These are phyloP conservation scores for Lachancea nothofagi DNA, from an alignment of 805 yeast species.

Conservation along the genomic window DNA sequence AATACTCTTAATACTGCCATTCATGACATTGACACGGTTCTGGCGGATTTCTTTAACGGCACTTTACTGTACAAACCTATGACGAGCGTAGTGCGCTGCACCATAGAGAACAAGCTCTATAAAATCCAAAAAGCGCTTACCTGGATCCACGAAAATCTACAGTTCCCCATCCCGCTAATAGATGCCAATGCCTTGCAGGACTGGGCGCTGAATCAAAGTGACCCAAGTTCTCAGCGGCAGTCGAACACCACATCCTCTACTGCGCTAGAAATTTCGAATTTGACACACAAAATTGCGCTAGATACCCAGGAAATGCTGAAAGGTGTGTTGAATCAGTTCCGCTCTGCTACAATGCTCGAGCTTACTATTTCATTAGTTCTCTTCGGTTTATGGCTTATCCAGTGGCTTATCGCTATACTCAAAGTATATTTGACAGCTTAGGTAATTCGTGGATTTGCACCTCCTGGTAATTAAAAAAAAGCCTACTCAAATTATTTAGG, in stretches of 20 bases:
- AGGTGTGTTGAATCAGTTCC: conserved; percentile 23
- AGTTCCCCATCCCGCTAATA: conserved; percentile 52
- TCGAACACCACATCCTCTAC: conserved; percentile 12
- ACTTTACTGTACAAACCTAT: conserved; percentile 65
- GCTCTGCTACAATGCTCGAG: conserved; percentile 39
- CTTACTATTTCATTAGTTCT: conserved; percentile 42
- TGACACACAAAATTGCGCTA: conserved; percentile 1
- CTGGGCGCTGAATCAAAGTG: background rate
- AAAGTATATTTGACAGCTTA: background rate
- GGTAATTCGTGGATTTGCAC: too few species aligned
- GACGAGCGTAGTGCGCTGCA: conserved; percentile 67
- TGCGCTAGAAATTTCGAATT: background rate
- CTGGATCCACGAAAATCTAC: conserved; percentile 68
- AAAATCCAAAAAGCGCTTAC: conserved; percentile 64
- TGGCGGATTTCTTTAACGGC: conserved; percentile 56
- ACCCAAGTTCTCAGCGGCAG: conserved; percentile 16
- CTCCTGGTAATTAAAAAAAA: too few species aligned
- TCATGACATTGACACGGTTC: conserved; percentile 49
- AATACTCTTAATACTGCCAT: conserved; percentile 54
- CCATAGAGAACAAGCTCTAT: conserved; percentile 66
- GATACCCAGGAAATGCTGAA: conserved; percentile 6
- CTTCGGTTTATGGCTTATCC: conserved; percentile 44
- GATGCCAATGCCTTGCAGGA: conserved; percentile 14
- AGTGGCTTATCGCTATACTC: conserved; percentile 36
- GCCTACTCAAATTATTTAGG: too few species aligned